Percentiles rank a stretch among this genome's conserved stretches.
Conservation (phyloP, 2,329 filamentous ascomycete genomes). For the Fusarium circinatum region DNA sequence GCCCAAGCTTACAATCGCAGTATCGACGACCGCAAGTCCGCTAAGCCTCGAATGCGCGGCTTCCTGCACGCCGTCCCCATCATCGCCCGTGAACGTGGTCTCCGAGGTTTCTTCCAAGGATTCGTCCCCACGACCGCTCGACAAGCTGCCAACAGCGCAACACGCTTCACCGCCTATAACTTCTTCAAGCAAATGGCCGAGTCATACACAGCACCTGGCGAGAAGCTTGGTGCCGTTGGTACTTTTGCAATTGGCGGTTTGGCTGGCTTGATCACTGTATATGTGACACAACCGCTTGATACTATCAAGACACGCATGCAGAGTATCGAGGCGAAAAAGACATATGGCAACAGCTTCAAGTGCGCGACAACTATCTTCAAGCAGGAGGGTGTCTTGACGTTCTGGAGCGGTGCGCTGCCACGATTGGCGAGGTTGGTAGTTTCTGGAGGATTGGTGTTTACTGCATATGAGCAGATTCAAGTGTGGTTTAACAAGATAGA, state of each 20-base stretch:
- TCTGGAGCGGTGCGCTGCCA: constrained; percentile 94
- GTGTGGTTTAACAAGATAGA: constrained; percentile 77
- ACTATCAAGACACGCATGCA: constrained; percentile 99
- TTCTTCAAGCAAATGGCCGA: constrained; percentile 90
- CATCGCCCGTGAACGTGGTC: constrained; percentile 86
- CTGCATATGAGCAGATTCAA: constrained; percentile 97
- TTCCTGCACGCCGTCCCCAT: constrained; percentile 91
- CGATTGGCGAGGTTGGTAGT: constrained; percentile 84
- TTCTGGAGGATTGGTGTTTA: constrained; percentile 97
- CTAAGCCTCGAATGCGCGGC: constrained; percentile 86
- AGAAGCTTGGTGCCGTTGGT: constrained; percentile 87
- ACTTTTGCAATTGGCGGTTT: constrained; percentile 93
- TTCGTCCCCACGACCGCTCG: constrained; percentile 94
- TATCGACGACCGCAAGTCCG: constrained; percentile 92
- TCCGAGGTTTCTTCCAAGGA: constrained; percentile 95
- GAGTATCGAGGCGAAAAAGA: constrained; percentile 82
- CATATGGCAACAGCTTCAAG: constrained; percentile 88
- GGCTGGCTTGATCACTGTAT: constrained; percentile 92
- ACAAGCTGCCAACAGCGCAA: constrained; percentile 93
- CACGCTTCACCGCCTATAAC: constrained; percentile 90
- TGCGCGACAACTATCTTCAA: constrained; percentile 87
- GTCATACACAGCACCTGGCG: constrained; percentile 90
- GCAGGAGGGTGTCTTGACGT: constrained; percentile 87
- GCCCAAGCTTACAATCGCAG: constrained; percentile 52
- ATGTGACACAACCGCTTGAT: constrained; percentile 79